Evolutionary conservation across 164 flowering plant species (phyloP), one percentile per base, ranked within the genome.

Genomic region (Umbilicus rupestris): DNA sequence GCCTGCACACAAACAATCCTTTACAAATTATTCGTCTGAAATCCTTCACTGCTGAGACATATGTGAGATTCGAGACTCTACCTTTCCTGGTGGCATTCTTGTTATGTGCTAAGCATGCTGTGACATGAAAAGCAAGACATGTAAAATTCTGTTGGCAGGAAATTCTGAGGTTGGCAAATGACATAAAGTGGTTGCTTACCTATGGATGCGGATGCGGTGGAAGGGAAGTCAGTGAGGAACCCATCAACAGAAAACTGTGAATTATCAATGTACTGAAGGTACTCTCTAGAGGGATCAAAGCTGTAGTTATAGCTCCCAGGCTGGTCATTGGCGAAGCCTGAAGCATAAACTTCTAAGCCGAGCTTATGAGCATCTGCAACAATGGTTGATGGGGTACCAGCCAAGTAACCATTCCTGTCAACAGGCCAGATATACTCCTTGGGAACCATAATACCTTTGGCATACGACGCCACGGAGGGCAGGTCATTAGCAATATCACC

Each of bases 241-340:
- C 96, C 96, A 79, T 94, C 97, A 66, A 94, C 96, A 64, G 96
- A 82, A 76, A 94, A 94, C 47, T 74, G 66, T 5, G 80, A 87
- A 78, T 86, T 89, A 83, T 91, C 96, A 72, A 94, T 69, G 70
- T 77, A 89, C 63, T 71, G 63, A 46, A 89, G 65, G 74, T 72
- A 83, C 76, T 94, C 99, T 16, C 79, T 50, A n/a, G 83, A 60
- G 12, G 99, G 99, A 77, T 91, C 87, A 72, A 74, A 89, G 74
- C 92, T 89, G 78, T 81, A 91, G 66, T 92, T 84, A 78, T 81
- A 91, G 72, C 87, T 78, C 5, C 83, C 62, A 46, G 73, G 49
- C 35, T 39, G 63, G 73, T 94, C 99, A 78, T 88, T 91, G 15
- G 72, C 77, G 77, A 94, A 91, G 46, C 80, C 87, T 30, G 93